Base-by-base conservation (phyloP, 164 flowering plant species). In the Platanus orientalis region DNA sequence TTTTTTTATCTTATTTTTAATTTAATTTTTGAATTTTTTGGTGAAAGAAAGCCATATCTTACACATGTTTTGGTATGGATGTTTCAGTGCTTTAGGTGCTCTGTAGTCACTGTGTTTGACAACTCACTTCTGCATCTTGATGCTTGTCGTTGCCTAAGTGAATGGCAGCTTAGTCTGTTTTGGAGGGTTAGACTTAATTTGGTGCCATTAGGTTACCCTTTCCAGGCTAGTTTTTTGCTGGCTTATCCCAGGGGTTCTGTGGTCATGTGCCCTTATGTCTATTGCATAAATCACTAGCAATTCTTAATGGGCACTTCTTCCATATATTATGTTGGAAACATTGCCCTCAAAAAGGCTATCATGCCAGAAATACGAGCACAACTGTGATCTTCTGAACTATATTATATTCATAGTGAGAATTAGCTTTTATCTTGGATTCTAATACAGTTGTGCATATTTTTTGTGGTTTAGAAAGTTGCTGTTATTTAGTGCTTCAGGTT, bases 381-480 rank as follows among this genome's bases (percentile, higher is more conserved):
- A 45, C 4, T 5, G 16, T 45, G 49, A 45, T 45, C 49, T 45
- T 45, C 19, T 17, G 49, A 45, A 45, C 49, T 19, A 17, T 45
- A 0, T 45, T 16, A 45, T 17, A 19, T 45, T 17, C 1, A 45
- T 17, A n/a, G 63, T 17, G 29, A 57, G 32, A 21, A 42, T 42
- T 17, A 24, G 32, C 48, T 39, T 23, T 62, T 9, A 24, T 62
- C 23, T 49, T 39, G 29, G 26, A 25, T 23, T 23, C 25, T 36
- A 45, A 53, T 52, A 58, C 32, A 51, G 56, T 39, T 53, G 58
- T 34, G 4, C 16, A 17, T 60, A 45, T 45, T 13, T 45, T 4
- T 45, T 60, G 25, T 54, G 66, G 0, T 40, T 27, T 39, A 40
- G 11, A 12, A 63, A 63, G 51, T 63, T 53, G 26, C 59, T 26